Evolutionary conservation across 305 asterid genomes (phyloP), one percentile per base, ranked within the genome.

Genomic region (Solanum hybrid): DNA sequence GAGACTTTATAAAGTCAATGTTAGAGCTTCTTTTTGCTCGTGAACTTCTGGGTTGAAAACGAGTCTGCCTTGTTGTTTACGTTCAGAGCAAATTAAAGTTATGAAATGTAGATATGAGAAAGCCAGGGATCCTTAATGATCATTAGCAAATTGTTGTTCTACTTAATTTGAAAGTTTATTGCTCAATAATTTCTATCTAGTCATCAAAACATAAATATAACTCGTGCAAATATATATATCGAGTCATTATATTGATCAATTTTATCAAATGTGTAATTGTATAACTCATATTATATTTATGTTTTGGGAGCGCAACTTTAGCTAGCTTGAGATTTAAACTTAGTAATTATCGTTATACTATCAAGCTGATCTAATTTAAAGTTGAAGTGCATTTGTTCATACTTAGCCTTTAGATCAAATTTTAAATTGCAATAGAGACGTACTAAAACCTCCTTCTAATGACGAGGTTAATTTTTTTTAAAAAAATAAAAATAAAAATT

Each of bases 31-130:
- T 6, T 31, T 84, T 84, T 51, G 8, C 88, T 84, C 46, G 88
- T 84, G 76, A 84, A 51, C 31, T 51, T 51, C 20, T n/a, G 40
- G 61, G 74, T 84, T 64, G 87, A 83, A 81, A 83, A 83, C 20
- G 87, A 83, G 24, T 7, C 24, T 13, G 13, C 5, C 20, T 20
- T 84, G 2, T 29, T 20, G 29, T 84, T 64, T 28, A 31, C 26
- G 74, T 84, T 84, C 88, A 84, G 1, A 31, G 75, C 81, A 73
- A 61, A 61, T 61, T 61, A 61, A 87, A 28, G 2, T 35, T 20
- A 83, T 82, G 92, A 81, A 81, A 87, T 69, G 86, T 22, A 69
- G 90, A 11, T 81, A 73, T 34, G 87, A 37, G 29, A 33, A 33
- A 77, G 36, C 4, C 40, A 28, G 26, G 16, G 42, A 8, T 87